Base-by-base conservation (phyloP, 495 filamentous ascomycete species). In the Aspergillus steynii region DNA sequence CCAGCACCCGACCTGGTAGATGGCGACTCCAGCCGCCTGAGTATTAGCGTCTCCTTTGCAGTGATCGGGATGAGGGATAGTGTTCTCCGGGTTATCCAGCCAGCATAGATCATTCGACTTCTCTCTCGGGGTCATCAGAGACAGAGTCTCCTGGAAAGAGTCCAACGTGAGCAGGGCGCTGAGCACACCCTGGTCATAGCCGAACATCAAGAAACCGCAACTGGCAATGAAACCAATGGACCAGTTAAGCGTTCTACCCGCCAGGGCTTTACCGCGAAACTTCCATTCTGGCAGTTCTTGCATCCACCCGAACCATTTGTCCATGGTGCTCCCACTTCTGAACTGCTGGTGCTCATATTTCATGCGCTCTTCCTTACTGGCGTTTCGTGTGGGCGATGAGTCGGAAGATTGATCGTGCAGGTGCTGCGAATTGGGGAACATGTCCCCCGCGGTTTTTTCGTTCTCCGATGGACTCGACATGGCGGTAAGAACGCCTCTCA, bases 111-210 rank as follows among this genome's bases (percentile, higher is more conserved):
- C 52, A 80, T 84, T 53, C 0, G 80, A 57, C 5, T 53, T 54
- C 2, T 59, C 62, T n/a, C 64, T 50, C 5, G 61, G 46, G 6
- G 42, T 59, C 56, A 61, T 60, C 47, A 15, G 58, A 50, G 55
- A 63, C 51, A 56, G 54, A 49, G 29, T 60, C 56, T 34, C 63
- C 50, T 49, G 53, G 55, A 56, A 61, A 29, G 56, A 62, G 59
- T 59, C 60, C 7, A 70, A 59, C 15, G 84, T 84, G 58, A 90
- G 88, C 67, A 91, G 88, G 32, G 88, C 88, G 62, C 77, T 81
- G 87, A 90, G 90, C 46, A 85, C 81, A 60, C 80, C 79, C 64
- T 83, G 84, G 46, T 86, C 83, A 64, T 87, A 86, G 52, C 85
- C 86, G 61, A 88, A 88, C 6, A 88, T 76, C 20, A 89, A 69